Conservation (phyloP, 306 rosid genomes). For the Malus orientalis region DNA sequence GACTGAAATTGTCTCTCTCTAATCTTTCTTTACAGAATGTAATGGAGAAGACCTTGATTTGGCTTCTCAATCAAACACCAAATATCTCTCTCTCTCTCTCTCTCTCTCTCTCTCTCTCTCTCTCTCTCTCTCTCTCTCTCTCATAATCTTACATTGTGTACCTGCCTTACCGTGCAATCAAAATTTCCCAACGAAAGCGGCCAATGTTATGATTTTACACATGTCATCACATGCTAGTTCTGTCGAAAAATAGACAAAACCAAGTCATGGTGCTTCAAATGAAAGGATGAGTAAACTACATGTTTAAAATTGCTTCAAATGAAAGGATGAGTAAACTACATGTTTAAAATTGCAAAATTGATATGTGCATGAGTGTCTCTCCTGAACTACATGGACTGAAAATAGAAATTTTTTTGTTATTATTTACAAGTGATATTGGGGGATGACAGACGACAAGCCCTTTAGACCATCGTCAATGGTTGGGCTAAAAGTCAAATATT, state of each 20-base stretch:
- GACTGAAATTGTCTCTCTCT: background rate
- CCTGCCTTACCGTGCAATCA: background rate
- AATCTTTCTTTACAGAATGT: background rate
- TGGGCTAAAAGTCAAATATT: no score
- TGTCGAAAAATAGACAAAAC: no score
- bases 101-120: background rate
- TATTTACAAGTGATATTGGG: background rate
- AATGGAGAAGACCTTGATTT: constrained; percentile 2
- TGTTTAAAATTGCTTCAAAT: background rate
- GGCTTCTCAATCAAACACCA: constrained; percentile 3
- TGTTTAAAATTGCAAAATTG: no score
- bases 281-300: no score
- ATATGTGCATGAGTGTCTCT: background rate
- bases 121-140: background rate
- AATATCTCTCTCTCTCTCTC: background rate
- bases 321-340: no score
- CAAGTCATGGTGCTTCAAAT: background rate
- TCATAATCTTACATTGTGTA: background rate
- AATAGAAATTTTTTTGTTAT: no score
- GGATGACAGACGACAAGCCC: background rate
- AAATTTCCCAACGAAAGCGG: background rate
- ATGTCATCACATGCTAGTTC: background rate
- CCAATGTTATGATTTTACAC: background rate
- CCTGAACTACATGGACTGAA: background rate
- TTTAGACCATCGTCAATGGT: no score